Base-by-base conservation (phyloP, 345 rosid genomes). In the Raphanus raphanistrum region DNA sequence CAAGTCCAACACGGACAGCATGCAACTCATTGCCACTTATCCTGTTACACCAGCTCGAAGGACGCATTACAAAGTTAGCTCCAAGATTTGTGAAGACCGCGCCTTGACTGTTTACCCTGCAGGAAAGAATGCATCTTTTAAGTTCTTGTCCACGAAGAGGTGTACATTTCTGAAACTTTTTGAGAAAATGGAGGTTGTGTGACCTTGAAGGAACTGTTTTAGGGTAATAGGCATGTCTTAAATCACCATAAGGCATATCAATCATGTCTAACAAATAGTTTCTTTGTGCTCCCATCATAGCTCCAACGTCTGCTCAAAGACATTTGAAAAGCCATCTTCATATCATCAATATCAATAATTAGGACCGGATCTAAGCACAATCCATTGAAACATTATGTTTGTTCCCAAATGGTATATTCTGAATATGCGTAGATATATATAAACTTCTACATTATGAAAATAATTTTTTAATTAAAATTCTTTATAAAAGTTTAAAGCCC, bases 221-320 rank as follows among this genome's bases (percentile, higher is more conserved):
- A 45, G 68, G 35, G 63, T 70, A 43, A 28, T 70, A 64, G 10
- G 48, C 68, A 57, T 75, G 76, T 70, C 76, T 80, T 75, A 71
- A 64, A 64, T 8, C 59, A 0, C 73, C 73, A 65, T 75, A 55
- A 38, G 79, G 79, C 6, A 64, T 60, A 66, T 60, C 6, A 1
- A 73, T 32, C 72, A 75, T 80, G 63, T 80, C 52, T 38, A 80
- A 27, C 71, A 75, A 27, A 75, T 70, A 75, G 68, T 26, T 74
- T 58, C 69, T 70, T 48, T 80, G 63, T 41, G 68, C 72, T 74
- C 21, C 11, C 59, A 12, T 50, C 25, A 73, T 52, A 6, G 29
- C 75, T 74, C 79, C 79, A 54, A 48, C 0, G 3, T 61, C 82
- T 79, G 63, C 50, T 60, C 65, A 69, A 38, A 63, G 11, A 28